Base-by-base conservation (phyloP, 2,329 filamentous ascomycete genomes). In the Diaporthe sp. region DNA sequence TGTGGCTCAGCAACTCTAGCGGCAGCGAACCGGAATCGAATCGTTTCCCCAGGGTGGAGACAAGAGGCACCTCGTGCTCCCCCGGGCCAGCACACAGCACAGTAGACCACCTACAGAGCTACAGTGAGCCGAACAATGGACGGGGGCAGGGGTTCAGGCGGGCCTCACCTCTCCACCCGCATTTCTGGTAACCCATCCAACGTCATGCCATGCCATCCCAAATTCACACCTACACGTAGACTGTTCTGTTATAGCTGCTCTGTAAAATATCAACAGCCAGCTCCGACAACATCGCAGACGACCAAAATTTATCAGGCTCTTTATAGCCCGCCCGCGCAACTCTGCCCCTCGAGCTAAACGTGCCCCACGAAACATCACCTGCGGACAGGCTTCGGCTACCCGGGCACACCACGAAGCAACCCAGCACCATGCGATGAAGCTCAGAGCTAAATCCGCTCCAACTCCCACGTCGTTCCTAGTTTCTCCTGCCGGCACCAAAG, bases 1-100 rank as follows among this genome's bases (percentile, higher is more conserved):
- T 49, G 72, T 73, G 72, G 72, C 72, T 73, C 44, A 73, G 72
- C 68, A 72, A n/a, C 39, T n/a, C 37, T 71, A 31, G 49, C 49
- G 65, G 65, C 65, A 70, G 65, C 65, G 65, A 70, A 70, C 65
- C 34, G 49, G 65, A 55, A 68, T 51, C 49, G 65, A 68, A 53
- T 53, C 25, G 65, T 68, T 53, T 53, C 47, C 65, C 65, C 34
- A 53, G 47, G 31, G 65, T 68, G 65, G 65, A 39, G 60, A 47
- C n/a, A 2, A 42, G n/a, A 28, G 4, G 5, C 57, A n/a, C 7
- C 61, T 65, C 12, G 58, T 63, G 20, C 37, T 44, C 57, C 60
- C 60, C 60, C 39, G 22, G 60, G 60, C 60, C 39, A 65, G 39
- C 58, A 63, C 37, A 22, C 55, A 25, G 51, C 13, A 22, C 44